phyloP scores from a whole-genome alignment of 306 rosid genomes.

The Vigna angularis region DNA sequence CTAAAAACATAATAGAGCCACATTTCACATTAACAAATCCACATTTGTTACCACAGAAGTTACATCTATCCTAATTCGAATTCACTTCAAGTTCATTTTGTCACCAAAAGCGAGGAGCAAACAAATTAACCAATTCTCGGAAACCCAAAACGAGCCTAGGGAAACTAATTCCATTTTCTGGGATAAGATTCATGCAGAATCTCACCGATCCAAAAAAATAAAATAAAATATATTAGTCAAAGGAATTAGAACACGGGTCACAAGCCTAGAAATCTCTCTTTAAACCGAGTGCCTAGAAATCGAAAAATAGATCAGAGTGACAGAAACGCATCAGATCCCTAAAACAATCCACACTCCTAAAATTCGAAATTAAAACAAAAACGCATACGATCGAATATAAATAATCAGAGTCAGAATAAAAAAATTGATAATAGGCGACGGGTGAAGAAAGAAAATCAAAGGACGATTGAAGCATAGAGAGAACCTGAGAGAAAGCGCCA shows the following conservation, averaged over 20 bases:
- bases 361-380: neutral
- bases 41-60: neutral
- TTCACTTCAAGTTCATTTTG: neutral
- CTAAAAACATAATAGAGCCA: neutral
- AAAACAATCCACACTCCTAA: neutral
- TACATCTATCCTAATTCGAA: neutral
- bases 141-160: neutral
- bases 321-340: conserved; percentile 7
- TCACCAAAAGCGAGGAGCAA: neutral
- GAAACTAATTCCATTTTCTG: neutral
- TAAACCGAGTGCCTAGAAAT: neutral
- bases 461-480: neutral
- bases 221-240: neutral
- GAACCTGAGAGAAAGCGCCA: conserved; percentile 36
- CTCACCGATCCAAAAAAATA: neutral
- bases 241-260: neutral
- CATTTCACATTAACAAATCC: neutral
- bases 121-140: neutral
- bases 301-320: conserved; percentile 1
- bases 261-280: neutral
- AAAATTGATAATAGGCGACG: neutral
- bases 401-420: neutral
- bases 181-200: conserved; percentile 9
- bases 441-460: neutral
- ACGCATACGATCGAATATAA: neutral